Conservation (phyloP, 2,329 filamentous ascomycete genomes). For the Fusarium bactridioides region DNA sequence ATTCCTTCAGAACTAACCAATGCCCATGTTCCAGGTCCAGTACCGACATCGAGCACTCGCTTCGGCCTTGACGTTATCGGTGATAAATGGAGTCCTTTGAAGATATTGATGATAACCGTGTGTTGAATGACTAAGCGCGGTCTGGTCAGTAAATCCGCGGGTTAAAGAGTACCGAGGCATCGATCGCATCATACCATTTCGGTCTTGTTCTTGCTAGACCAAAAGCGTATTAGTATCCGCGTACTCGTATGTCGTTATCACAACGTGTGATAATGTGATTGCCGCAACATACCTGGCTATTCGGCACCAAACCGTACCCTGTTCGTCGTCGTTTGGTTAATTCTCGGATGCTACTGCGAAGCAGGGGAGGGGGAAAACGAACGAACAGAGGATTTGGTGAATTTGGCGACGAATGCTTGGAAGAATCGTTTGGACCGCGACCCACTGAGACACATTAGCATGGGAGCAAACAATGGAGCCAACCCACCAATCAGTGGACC, state of each 20-base stretch:
- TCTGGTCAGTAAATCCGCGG: conserved; percentile 11
- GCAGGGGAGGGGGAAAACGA: not conserved
- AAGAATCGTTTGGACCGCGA: conserved; percentile 37
- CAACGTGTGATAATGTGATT: not conserved
- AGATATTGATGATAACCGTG: conserved; percentile 31
- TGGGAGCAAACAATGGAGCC: not conserved
- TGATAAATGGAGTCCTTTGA: conserved; percentile 33
- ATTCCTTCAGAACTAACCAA: conserved; percentile 4
- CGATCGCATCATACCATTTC: conserved; percentile 28
- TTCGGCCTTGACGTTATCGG: conserved; percentile 27
- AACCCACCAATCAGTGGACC: not conserved
- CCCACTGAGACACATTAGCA: conserved; percentile 16
- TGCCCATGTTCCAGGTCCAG: conserved; percentile 33
- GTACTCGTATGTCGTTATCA: not conserved
- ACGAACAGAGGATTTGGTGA: conserved; percentile 35
- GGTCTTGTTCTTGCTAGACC: conserved; percentile 35
- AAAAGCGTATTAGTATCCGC: conserved; percentile 7
- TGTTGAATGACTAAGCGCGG: conserved; percentile 33
- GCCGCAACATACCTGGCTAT: conserved; percentile 27
- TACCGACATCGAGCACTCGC: conserved; percentile 32
- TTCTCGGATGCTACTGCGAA: not conserved
- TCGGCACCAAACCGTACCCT: conserved; percentile 34
- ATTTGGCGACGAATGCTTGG: conserved; percentile 31
- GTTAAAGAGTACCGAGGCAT: not conserved
- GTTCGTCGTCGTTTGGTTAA: conserved; percentile 1